phyloP scores from a whole-genome alignment of 139 green algal genomes.

The Chlamydomonas sphaeroides region DNA sequence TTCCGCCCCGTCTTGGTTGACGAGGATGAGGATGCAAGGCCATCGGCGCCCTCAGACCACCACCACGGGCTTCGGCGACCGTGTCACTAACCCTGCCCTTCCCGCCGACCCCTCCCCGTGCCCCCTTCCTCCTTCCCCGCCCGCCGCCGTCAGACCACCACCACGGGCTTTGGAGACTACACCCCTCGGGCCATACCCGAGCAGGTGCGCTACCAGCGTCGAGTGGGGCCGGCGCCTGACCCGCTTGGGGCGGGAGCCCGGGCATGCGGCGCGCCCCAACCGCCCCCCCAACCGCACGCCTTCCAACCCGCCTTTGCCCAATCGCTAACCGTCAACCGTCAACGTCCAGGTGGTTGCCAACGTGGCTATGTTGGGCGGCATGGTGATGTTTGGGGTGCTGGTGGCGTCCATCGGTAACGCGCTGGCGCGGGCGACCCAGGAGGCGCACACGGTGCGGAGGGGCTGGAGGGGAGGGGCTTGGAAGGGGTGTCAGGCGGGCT shows the following conservation, averaged over 20 bases:
- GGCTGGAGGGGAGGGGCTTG: neutral
- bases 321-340: too few species aligned
- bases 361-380: constrained; percentile 53
- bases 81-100: neutral
- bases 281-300: too few species aligned
- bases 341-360: constrained; percentile 53
- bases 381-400: constrained; percentile 63
- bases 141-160: constrained; percentile 32
- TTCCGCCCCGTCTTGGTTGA: too few species aligned
- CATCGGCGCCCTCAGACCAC: constrained; percentile 25
- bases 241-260: too few species aligned
- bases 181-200: constrained; percentile 9
- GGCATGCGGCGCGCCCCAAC: too few species aligned
- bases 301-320: too few species aligned
- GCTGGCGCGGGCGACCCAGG: constrained; percentile 10
- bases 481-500: neutral
- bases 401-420: constrained; percentile 44
- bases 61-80: constrained; percentile 50
- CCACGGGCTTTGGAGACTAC: constrained; percentile 50
- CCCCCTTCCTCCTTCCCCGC: neutral
- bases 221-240: too few species aligned
- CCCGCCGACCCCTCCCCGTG: neutral
- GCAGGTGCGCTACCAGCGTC: constrained; percentile 23
- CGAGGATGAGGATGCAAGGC: too few species aligned
- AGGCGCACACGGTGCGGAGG: constrained; percentile 18